Percentiles rank a stretch among this genome's conserved stretches.
phyloP scores from a whole-genome alignment of 2,329 filamentous ascomycete species.

The Canariomyces notabilis region DNA sequence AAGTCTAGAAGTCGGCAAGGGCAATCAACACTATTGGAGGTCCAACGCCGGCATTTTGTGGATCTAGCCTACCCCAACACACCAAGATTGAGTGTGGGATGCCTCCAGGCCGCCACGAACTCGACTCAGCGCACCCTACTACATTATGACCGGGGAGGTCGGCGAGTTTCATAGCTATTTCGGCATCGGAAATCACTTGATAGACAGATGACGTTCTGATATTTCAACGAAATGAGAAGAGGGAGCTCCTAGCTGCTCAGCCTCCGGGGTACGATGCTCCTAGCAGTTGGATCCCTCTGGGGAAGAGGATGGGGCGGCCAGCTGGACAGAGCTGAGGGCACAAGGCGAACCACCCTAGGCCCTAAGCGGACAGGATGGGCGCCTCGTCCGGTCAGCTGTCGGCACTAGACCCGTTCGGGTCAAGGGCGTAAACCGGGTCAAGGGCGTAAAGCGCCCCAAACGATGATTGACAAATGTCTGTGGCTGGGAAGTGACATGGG shows the following conservation, averaged over 20 bases:
- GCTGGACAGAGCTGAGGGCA: slow-evolving; percentile 21
- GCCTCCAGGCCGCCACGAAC: neutral
- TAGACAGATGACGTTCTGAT: neutral
- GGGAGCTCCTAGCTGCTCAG: neutral
- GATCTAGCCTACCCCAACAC: neutral
- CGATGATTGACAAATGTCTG: slow-evolving; percentile 1
- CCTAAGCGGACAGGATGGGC: slow-evolving; percentile 7
- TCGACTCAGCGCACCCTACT: neutral
- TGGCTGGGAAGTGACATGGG: slow-evolving; percentile 8
- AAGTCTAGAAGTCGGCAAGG: neutral
- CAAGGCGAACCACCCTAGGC: slow-evolving; percentile 13
- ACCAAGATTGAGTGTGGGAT: neutral
- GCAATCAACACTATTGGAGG: neutral
- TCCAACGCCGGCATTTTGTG: neutral
- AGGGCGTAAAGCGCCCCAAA: neutral
- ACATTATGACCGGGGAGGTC: neutral
- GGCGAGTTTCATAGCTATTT: neutral
- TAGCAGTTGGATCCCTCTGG: neutral
- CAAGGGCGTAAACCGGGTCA: no score
- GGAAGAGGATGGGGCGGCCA: slow-evolving; percentile 14
- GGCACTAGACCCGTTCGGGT: slow-evolving; percentile 1
- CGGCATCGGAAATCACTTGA: neutral
- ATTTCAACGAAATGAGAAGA: neutral
- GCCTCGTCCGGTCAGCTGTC: slow-evolving; percentile 9
- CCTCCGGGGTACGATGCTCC: neutral